Percentiles rank a stretch among this genome's conserved stretches.
Evolutionary conservation across 2,329 filamentous ascomycete genomes (phyloP).

Genomic region (Dactylonectria estremocensis): DNA sequence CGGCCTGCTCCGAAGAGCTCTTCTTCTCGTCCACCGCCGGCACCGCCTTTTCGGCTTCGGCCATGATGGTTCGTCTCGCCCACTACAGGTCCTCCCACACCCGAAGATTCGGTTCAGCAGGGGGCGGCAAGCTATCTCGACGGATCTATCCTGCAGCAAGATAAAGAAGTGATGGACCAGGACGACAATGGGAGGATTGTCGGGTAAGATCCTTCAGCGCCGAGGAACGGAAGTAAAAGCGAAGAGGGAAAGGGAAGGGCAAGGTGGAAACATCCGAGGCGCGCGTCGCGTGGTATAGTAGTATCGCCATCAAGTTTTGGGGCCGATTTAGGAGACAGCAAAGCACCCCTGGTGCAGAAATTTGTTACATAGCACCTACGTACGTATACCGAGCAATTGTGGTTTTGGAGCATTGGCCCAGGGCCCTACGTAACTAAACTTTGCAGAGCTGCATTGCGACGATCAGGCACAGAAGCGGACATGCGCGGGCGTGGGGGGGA

Average conservation of each 20-base stretch:
- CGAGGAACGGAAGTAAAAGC: slow-evolving; percentile 10
- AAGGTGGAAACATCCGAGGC: slow-evolving; percentile 8
- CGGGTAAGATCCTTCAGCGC: not conserved
- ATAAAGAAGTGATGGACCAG: slow-evolving; percentile 9
- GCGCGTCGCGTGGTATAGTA: not conserved
- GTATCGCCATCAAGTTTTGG: not conserved
- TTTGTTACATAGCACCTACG: too few relatives aligned
- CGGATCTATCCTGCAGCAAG: slow-evolving; percentile 3
- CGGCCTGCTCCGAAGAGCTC: not conserved
- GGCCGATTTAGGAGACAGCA: slow-evolving; percentile 37
- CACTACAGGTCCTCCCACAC: not conserved
- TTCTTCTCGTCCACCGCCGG: not conserved
- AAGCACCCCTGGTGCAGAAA: slow-evolving; percentile 6
- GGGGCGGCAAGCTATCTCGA: not conserved
- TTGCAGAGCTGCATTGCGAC: too few relatives aligned
- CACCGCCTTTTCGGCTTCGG: slow-evolving; percentile 28
- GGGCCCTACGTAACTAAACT: too few relatives aligned
- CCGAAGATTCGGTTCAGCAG: not conserved
- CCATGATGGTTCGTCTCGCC: slow-evolving; percentile 31
- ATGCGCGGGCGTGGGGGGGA: too few relatives aligned
- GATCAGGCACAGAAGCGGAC: not conserved
- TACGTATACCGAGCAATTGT: too few relatives aligned
- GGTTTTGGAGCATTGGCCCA: too few relatives aligned
- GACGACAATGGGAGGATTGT: not conserved
- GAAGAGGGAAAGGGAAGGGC: not conserved